A percentile compares a stretch with the other conserved stretches of the same genome.
Conservation (phyloP, 2,329 filamentous ascomycete genomes). For the Trichoderma koningii region DNA sequence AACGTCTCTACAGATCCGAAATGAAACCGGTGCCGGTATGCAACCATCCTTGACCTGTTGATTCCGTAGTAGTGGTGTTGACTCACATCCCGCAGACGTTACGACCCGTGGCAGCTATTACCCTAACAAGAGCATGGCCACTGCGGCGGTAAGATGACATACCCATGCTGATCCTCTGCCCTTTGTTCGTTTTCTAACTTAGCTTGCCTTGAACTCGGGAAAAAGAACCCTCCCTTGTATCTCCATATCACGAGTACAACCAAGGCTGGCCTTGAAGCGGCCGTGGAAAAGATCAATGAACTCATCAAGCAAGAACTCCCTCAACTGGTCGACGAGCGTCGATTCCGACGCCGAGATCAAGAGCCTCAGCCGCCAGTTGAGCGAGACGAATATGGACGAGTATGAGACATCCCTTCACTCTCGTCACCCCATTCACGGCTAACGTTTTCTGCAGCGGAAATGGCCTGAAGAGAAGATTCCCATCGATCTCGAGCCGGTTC, state of each 20-base stretch:
- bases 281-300: slow-evolving; percentile 86
- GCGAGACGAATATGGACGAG: slow-evolving; percentile 85
- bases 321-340: slow-evolving; percentile 89
- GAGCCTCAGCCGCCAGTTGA: slow-evolving; percentile 70
- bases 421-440: slow-evolving; percentile 29
- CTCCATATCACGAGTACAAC: slow-evolving; percentile 92
- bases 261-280: slow-evolving; percentile 88
- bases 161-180: slow-evolving; percentile 29
- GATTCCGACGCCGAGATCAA: slow-evolving; percentile 81
- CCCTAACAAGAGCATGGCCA: slow-evolving; percentile 97
- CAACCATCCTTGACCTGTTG: slow-evolving; percentile 45
- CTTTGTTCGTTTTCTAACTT: not conserved
- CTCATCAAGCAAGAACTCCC: slow-evolving; percentile 95
- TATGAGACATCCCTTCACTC: slow-evolving; percentile 40
- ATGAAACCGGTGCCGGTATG: slow-evolving; percentile 99
- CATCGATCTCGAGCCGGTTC: slow-evolving; percentile 85
- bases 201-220: not conserved
- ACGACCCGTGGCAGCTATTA: slow-evolving; percentile 96
- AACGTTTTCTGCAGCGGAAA: slow-evolving; percentile 68
- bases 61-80: slow-evolving; percentile 52
- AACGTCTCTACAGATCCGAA: slow-evolving; percentile 96
- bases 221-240: slow-evolving; percentile 86
- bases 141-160: slow-evolving; percentile 69
- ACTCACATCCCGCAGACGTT: slow-evolving; percentile 74
- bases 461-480: slow-evolving; percentile 97